Evolutionary conservation across 129 eudicot species (phyloP).

Genomic region (sunflower (Helianthus annuus)): DNA sequence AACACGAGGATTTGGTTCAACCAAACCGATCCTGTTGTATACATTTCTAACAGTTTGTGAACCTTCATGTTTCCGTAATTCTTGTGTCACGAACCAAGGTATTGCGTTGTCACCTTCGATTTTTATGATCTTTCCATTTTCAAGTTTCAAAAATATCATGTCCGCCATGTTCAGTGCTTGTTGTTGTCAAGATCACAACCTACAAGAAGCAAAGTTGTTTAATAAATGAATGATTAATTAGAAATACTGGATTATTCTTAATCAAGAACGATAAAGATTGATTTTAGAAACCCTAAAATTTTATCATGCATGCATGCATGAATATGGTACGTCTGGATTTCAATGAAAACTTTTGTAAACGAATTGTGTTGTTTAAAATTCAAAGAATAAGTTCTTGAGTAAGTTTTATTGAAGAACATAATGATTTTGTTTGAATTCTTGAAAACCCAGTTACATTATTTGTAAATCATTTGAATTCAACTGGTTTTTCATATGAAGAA

Average conservation of each 20-base stretch:
- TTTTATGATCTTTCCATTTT: not conserved
- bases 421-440: not conserved
- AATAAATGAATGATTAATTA: not conserved
- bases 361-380: too few relatives aligned
- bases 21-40: not conserved
- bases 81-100: not conserved
- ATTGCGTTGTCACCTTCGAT: not conserved
- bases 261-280: too few relatives aligned
- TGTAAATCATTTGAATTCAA: too few relatives aligned
- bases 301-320: slow-evolving; percentile 10
- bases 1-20: slow-evolving; percentile 8
- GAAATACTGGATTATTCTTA: too few relatives aligned
- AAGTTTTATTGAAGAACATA: not conserved
- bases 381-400: not conserved
- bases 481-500: not conserved
- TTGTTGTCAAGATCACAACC: not conserved
- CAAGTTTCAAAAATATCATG: not conserved
- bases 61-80: not conserved
- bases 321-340: not conserved
- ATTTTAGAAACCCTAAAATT: not conserved
- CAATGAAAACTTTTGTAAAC: not conserved
- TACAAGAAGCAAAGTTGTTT: not conserved
- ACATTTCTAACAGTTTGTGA: not conserved
- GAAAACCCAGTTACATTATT: not conserved
- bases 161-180: not conserved